phyloP scores from a whole-genome alignment of 352 stramenopile genomes.

The Globisporangium megalacanthum region DNA sequence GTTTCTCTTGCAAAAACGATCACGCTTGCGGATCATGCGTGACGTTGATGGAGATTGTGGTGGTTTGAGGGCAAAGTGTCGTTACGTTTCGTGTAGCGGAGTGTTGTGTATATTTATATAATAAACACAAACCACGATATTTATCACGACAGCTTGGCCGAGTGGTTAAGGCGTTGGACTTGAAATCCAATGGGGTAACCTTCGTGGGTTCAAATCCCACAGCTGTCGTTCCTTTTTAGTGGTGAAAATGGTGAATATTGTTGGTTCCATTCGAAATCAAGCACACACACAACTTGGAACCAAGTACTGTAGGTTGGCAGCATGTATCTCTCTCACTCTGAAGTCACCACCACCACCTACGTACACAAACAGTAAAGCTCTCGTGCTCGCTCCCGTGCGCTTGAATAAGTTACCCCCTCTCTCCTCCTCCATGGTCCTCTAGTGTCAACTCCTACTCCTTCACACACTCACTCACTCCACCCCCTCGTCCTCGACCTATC shows the following conservation, averaged over 20 bases:
- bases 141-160: conserved; percentile 4
- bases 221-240: conserved; percentile 1
- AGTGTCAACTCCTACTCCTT: background rate
- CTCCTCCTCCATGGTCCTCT: background rate
- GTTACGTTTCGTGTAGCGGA: no score
- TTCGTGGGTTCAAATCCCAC: conserved; percentile 7
- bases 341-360: background rate
- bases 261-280: background rate
- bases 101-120: no score
- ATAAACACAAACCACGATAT: no score
- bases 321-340: no score
- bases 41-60: no score
- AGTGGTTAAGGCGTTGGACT: conserved; percentile 8
- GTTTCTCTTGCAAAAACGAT: no score
- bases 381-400: background rate
- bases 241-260: no score
- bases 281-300: background rate
- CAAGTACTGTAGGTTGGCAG: background rate
- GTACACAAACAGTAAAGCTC: background rate
- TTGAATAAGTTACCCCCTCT: conserved; percentile 11
- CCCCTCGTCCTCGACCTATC: background rate
- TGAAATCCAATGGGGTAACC: conserved; percentile 7
- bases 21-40: no score
- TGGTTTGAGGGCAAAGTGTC: no score
- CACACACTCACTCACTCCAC: background rate